Percentiles rank a stretch among this genome's conserved stretches.
phyloP scores from a whole-genome alignment of 2,329 filamentous ascomycete genomes.

The Leptosphaerulina australis region DNA sequence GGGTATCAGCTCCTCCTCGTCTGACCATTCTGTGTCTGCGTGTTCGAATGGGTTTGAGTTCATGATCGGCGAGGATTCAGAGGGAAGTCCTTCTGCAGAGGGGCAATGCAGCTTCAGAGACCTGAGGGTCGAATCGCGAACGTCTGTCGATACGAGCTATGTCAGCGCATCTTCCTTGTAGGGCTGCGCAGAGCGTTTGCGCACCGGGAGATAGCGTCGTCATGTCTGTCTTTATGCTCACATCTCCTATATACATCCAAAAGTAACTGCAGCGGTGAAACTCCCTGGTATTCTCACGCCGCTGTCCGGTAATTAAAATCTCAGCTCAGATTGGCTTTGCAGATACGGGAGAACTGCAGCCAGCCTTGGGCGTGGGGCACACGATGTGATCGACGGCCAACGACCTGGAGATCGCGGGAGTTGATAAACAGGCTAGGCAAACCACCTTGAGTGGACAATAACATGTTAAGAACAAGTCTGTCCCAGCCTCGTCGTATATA shows the following conservation, averaged over 20 bases:
- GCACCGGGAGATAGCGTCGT: conserved; percentile 36
- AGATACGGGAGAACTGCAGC: conserved; percentile 7
- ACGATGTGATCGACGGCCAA: conserved; percentile 13
- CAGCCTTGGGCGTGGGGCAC: conserved; percentile 14
- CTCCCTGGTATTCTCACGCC: conserved; percentile 9
- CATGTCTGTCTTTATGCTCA: conserved; percentile 27
- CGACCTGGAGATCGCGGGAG: conserved; percentile 9
- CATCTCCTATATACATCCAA: conserved; percentile 17
- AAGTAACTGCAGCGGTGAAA: conserved; percentile 14
- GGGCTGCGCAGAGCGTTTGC: conserved; percentile 17
- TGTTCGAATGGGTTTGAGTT: conserved; percentile 40
- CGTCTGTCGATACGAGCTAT: conserved; percentile 35
- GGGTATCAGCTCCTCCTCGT: conserved; percentile 46
- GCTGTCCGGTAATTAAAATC: conserved; percentile 3
- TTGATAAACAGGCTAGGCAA: conserved; percentile 1
- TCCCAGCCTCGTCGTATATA: conserved; percentile 12
- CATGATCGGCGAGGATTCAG: conserved; percentile 29
- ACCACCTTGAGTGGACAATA: conserved; percentile 2
- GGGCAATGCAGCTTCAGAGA: conserved; percentile 47
- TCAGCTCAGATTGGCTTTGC: conserved; percentile 14
- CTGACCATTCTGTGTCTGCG: conserved; percentile 45
- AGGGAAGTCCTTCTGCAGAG: conserved; percentile 42
- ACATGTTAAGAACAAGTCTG: conserved; percentile 12
- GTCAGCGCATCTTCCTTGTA: conserved; percentile 28
- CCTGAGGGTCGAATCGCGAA: conserved; percentile 45